A percentile compares a stretch with the other conserved stretches of the same genome.
Evolutionary conservation across 371 early-diverging fungal genomes (phyloP).

Genomic region (Mucor sp.): DNA sequence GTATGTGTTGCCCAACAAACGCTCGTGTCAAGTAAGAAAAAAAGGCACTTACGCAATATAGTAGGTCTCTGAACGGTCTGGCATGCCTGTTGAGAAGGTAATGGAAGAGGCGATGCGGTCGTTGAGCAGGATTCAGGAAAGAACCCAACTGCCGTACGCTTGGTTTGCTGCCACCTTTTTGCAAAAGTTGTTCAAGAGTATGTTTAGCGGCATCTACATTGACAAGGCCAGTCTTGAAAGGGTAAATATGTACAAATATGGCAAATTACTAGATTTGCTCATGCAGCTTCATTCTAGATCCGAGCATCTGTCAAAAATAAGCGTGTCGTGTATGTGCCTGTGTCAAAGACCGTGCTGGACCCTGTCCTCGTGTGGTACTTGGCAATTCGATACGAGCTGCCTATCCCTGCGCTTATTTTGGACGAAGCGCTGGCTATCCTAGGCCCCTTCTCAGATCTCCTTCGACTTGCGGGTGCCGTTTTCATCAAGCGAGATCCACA

Average conservation of each 20-base stretch:
- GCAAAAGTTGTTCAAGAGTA: constrained; percentile 22
- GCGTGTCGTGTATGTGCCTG: constrained; percentile 34
- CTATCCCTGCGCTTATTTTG: constrained; percentile 27
- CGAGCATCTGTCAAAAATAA: constrained; percentile 18
- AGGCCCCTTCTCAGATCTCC: constrained; percentile 33
- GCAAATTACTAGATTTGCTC: neutral
- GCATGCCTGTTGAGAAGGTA: constrained; percentile 25
- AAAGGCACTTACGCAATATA: neutral
- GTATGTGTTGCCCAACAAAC: neutral
- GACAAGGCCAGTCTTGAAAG: constrained; percentile 13
- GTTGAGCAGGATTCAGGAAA: constrained; percentile 28
- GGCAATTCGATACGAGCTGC: constrained; percentile 31
- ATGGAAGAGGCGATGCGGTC: constrained; percentile 26
- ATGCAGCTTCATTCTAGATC: constrained; percentile 9
- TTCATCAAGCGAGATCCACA: constrained; percentile 32
- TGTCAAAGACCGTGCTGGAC: constrained; percentile 32
- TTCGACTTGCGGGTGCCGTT: constrained; percentile 29
- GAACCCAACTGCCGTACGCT: constrained; percentile 37
- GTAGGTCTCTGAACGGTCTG: constrained; percentile 29
- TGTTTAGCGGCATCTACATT: constrained; percentile 31
- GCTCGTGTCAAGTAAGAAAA: neutral
- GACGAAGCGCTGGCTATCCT: constrained; percentile 36
- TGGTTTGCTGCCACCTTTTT: constrained; percentile 38
- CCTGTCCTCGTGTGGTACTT: constrained; percentile 37
- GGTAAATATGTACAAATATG: constrained; percentile 10